Percentiles rank a stretch among this genome's conserved stretches.
phyloP scores from a whole-genome alignment of 371 early-diverging fungal genomes.

The Actinomortierella ambigua region DNA sequence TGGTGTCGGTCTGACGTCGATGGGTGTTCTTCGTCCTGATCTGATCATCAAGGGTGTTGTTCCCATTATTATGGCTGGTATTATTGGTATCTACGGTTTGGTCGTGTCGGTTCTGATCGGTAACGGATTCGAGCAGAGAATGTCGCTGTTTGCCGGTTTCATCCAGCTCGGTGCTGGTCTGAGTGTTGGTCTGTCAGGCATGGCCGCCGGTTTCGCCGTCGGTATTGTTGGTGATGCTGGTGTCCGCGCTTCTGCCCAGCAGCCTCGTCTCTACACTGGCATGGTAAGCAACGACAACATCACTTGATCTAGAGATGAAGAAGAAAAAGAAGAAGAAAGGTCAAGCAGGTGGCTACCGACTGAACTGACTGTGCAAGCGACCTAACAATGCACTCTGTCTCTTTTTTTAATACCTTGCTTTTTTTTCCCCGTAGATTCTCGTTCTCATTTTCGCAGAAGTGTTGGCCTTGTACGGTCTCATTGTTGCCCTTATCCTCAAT shows the following conservation, averaged over 20 bases:
- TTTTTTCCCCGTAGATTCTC: slow-evolving; percentile 55
- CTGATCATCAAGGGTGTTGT: slow-evolving; percentile 87
- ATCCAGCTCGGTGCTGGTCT: slow-evolving; percentile 87
- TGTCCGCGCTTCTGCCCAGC: slow-evolving; percentile 83
- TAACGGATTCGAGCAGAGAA: slow-evolving; percentile 61
- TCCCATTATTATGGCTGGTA: slow-evolving; percentile 95
- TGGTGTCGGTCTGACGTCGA: slow-evolving; percentile 87
- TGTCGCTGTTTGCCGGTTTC: slow-evolving; percentile 78
- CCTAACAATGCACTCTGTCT: too few species aligned
- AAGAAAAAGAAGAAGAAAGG: too few species aligned
- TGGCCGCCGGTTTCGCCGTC: slow-evolving; percentile 92
- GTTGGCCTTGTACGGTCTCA: slow-evolving; percentile 88
- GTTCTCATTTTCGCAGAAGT: slow-evolving; percentile 96
- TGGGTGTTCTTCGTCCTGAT: slow-evolving; percentile 89
- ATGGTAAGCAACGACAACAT: slow-evolving; percentile 52
- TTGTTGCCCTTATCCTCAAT: slow-evolving; percentile 84
- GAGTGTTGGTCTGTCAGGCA: slow-evolving; percentile 84
- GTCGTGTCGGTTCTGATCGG: slow-evolving; percentile 86
- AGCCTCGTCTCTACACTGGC: slow-evolving; percentile 80
- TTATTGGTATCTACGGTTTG: slow-evolving; percentile 90
- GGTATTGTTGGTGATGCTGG: slow-evolving; percentile 92
- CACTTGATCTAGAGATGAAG: too few species aligned
- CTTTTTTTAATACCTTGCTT: not conserved
- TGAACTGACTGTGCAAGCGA: too few species aligned
- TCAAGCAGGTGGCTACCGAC: too few species aligned